These are phyloP conservation scores for Gracilaria gracilis DNA, from an alignment of 23 red algal genomes.

Conservation along the genomic window DNA sequence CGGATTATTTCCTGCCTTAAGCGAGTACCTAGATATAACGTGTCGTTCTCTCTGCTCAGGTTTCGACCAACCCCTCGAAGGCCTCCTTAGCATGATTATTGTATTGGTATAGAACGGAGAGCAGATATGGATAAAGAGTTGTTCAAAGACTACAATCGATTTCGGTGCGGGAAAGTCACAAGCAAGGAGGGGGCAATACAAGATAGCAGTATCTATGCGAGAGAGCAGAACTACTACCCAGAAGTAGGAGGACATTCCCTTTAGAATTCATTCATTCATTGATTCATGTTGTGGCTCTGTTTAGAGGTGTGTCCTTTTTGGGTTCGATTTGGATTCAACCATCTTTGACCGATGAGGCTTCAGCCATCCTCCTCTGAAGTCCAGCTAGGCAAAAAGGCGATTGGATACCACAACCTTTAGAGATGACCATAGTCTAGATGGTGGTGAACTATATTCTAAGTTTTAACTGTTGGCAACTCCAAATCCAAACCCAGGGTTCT, in stretches of 20 bases:
- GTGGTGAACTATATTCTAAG: background rate
- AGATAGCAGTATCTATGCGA: background rate
- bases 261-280: background rate
- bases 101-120: background rate
- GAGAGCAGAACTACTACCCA: background rate
- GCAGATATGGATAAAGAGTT: background rate
- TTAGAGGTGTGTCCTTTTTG: background rate
- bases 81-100: background rate
- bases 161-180: too few relatives aligned
- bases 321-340: background rate
- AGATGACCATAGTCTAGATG: background rate
- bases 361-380: background rate
- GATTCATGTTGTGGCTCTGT: background rate
- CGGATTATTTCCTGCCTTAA: slow-evolving; percentile 2
- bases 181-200: background rate
- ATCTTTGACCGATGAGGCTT: background rate
- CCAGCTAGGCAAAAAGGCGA: background rate
- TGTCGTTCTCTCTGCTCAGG: background rate
- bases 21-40: slow-evolving; percentile 11
- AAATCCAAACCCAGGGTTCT: too few relatives aligned
- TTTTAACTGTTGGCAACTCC: too few relatives aligned
- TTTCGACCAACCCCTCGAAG: background rate
- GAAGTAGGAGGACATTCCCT: background rate
- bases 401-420: background rate
- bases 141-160: too few relatives aligned